Evolutionary conservation across 192 early-diverging fungal genomes (phyloP).

Genomic region (Backusella morwellensis): DNA sequence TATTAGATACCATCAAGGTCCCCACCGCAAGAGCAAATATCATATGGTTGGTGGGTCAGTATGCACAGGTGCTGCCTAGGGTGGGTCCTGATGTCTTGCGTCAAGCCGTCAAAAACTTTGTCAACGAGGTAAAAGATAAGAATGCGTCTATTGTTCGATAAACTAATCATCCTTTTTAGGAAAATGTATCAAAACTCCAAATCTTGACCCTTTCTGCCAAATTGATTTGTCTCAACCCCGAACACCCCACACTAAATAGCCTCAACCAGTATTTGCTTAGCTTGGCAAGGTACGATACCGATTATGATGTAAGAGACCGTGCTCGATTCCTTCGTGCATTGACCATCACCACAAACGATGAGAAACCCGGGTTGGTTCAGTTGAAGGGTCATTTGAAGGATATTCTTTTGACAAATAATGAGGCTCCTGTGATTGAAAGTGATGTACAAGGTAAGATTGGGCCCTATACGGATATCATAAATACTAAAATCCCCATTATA

Average conservation of each 20-base stretch:
- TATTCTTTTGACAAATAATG: constrained; percentile 61
- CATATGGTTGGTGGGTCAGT: constrained; percentile 85
- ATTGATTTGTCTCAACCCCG: constrained; percentile 50
- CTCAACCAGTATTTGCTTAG: constrained; percentile 79
- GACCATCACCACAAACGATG: constrained; percentile 14
- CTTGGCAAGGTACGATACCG: constrained; percentile 85
- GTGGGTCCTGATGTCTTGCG: constrained; percentile 84
- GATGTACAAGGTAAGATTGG: constrained; percentile 40
- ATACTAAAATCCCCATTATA: background rate
- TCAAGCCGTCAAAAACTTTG: constrained; percentile 61
- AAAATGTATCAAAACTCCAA: constrained; percentile 74
- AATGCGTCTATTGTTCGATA: background rate
- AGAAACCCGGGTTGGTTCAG: constrained; percentile 25
- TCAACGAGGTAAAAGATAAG: constrained; percentile 38
- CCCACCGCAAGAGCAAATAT: constrained; percentile 81
- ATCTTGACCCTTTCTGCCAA: constrained; percentile 80
- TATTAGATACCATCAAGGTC: constrained; percentile 61
- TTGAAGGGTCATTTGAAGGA: constrained; percentile 50
- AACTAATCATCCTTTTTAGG: constrained; percentile 34
- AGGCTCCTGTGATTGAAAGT: constrained; percentile 47
- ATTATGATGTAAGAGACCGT: constrained; percentile 90
- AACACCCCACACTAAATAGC: constrained; percentile 38
- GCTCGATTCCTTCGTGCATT: constrained; percentile 67
- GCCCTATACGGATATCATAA: too few relatives aligned
- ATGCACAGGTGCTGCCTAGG: constrained; percentile 59